phyloP scores from a whole-genome alignment of 164 flowering plant species.

The Umbellularia californica region DNA sequence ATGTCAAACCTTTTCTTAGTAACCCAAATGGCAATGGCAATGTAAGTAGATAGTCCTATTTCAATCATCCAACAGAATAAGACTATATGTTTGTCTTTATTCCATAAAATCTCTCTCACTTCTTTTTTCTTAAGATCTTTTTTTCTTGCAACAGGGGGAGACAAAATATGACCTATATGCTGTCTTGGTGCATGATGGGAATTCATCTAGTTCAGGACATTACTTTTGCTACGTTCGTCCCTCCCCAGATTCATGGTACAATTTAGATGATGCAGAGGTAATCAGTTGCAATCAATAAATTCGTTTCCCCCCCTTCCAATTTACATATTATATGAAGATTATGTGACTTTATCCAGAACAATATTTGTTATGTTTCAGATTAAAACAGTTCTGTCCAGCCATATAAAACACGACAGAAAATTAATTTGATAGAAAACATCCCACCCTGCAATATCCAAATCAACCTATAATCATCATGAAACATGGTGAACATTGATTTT shows the following conservation, averaged over 20 bases:
- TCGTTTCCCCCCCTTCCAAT: not conserved
- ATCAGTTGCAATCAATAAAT: not conserved
- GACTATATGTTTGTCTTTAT: not conserved
- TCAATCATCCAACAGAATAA: not conserved
- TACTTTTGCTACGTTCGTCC: slow-evolving; percentile 70
- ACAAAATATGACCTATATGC: slow-evolving; percentile 77
- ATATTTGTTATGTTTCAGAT: not conserved
- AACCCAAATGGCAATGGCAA: slow-evolving; percentile 16
- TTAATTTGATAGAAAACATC: not conserved
- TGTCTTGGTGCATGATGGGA: slow-evolving; percentile 70
- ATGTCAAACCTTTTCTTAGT: slow-evolving; percentile 55
- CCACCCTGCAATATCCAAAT: not conserved
- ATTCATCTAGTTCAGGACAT: slow-evolving; percentile 61
- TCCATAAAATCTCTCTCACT: not conserved
- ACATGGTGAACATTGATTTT: no score
- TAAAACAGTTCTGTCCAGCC: not conserved
- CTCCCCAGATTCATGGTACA: slow-evolving; percentile 63
- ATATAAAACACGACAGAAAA: not conserved
- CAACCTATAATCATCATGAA: not conserved
- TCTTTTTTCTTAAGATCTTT: no score
- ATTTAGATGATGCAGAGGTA: slow-evolving; percentile 80
- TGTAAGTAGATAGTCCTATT: slow-evolving; percentile 34
- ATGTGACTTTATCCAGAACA: not conserved
- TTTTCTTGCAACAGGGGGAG: slow-evolving; percentile 29
- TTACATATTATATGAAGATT: not conserved